Percentiles rank a stretch among this genome's conserved stretches.
These are phyloP conservation scores for Filobasidium wieringae DNA, from an alignment of 768 basidiomycete species.

Conservation along the genomic window DNA sequence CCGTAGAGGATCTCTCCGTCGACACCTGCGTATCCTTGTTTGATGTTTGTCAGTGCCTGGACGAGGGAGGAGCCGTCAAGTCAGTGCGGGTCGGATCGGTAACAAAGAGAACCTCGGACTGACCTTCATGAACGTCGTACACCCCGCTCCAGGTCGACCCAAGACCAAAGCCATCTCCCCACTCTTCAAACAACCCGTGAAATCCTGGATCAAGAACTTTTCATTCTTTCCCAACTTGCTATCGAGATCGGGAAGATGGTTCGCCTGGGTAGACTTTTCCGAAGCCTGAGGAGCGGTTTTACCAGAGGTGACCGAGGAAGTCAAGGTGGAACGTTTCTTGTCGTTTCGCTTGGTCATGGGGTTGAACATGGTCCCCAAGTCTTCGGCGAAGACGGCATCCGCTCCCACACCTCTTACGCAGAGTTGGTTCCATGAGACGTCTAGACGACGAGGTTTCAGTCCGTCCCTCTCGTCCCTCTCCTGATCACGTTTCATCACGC, in stretches of 20 bases:
- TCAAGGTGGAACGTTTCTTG: slow-evolving; percentile 3
- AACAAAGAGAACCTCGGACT: slow-evolving; percentile 47
- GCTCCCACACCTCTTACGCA: slow-evolving; percentile 8
- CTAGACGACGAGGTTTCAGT: neutral
- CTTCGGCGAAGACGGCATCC: slow-evolving; percentile 7
- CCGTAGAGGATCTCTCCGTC: slow-evolving; percentile 49
- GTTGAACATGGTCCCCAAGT: slow-evolving; percentile 9
- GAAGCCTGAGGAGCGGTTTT: neutral
- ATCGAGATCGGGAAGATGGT: neutral
- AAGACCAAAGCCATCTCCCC: slow-evolving; percentile 53
- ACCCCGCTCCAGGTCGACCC: slow-evolving; percentile 73
- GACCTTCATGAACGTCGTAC: slow-evolving; percentile 66
- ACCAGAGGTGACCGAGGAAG: too few relatives aligned
- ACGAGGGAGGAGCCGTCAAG: neutral
- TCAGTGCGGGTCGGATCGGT: neutral
- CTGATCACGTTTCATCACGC: neutral
- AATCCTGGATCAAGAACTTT: slow-evolving; percentile 42
- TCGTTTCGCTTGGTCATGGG: slow-evolving; percentile 11
- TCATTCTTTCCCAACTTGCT: neutral
- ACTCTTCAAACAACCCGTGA: slow-evolving; percentile 49
- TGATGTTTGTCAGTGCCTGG: slow-evolving; percentile 5
- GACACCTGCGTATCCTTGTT: slow-evolving; percentile 53
- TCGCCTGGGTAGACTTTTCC: neutral
- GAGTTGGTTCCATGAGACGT: slow-evolving; percentile 1
- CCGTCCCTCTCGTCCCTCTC: slow-evolving; percentile 4